Percentiles rank a stretch among this genome's conserved stretches.
These are phyloP conservation scores for Thecamonas trahens DNA, from an alignment of 78 protist genomes.

Conservation along the genomic window DNA sequence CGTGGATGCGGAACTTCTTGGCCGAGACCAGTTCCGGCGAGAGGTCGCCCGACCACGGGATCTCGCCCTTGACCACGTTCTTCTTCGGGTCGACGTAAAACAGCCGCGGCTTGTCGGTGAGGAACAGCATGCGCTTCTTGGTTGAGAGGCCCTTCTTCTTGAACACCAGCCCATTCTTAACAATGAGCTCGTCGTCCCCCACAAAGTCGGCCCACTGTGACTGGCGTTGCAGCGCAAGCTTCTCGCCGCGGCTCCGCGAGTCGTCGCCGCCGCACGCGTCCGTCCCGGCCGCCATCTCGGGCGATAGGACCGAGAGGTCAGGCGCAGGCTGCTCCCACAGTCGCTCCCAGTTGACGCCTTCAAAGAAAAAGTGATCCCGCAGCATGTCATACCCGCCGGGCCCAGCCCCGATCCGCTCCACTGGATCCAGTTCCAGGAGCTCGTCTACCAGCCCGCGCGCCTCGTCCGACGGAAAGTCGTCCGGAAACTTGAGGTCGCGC, in stretches of 20 bases:
- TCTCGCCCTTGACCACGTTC: conserved; percentile 8
- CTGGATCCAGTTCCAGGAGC: not conserved
- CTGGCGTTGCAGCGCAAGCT: not conserved
- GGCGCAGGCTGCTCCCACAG: conserved; percentile 35
- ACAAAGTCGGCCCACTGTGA: conserved; percentile 30
- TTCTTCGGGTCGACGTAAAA: conserved; percentile 46
- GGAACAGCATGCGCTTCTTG: conserved; percentile 51
- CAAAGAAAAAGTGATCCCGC: conserved; percentile 59
- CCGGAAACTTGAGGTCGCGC: conserved; percentile 4
- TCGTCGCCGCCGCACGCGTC: not conserved
- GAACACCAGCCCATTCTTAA: conserved; percentile 22
- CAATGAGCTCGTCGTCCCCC: conserved; percentile 37
- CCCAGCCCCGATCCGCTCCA: too few species aligned
- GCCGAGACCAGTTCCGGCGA: not conserved
- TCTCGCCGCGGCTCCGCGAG: conserved; percentile 10
- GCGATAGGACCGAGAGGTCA: conserved; percentile 17
- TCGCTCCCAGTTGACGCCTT: conserved; percentile 30
- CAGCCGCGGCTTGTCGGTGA: conserved; percentile 57
- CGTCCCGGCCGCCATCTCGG: not conserved
- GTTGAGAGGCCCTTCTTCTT: conserved; percentile 31
- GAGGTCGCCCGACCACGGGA: conserved; percentile 1
- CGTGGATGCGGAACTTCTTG: not conserved
- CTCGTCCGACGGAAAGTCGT: not conserved
- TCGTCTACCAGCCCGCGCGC: not conserved
- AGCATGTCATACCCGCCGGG: conserved; percentile 22